Percentiles rank a stretch among this genome's conserved stretches.
Evolutionary conservation across 331 rosid genomes (phyloP).

Genomic region (Rosa hybrid): DNA sequence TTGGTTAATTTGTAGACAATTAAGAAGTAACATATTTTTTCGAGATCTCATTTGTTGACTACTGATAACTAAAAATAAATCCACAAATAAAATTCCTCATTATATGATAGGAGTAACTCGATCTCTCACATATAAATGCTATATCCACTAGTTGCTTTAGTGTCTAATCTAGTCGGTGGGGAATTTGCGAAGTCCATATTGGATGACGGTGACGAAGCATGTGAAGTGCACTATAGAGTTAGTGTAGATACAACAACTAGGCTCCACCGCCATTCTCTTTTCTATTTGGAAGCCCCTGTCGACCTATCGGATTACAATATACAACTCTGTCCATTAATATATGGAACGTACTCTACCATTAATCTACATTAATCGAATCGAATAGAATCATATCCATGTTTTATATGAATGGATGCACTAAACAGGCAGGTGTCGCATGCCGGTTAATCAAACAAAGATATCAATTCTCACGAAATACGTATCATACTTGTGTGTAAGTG

Average conservation of each 20-base stretch:
- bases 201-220: background rate
- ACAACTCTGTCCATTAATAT: background rate
- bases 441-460: background rate
- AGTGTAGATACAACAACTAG: background rate
- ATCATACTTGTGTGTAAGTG: background rate
- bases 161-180: background rate
- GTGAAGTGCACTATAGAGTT: no score
- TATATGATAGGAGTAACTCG: no score
- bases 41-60: no score
- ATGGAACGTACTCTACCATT: background rate
- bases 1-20: no score
- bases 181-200: background rate
- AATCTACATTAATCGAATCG: no score
- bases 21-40: no score
- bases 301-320: background rate
- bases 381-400: background rate
- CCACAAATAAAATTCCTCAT: no score
- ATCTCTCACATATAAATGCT: no score
- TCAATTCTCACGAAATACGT: no score
- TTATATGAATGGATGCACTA: background rate
- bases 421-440: background rate
- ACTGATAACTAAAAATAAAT: no score
- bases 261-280: background rate
- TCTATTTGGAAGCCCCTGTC: background rate
- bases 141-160: no score